Evolutionary conservation across 768 basidiomycete species (phyloP).

Genomic region (Phanerochaete sordida): DNA sequence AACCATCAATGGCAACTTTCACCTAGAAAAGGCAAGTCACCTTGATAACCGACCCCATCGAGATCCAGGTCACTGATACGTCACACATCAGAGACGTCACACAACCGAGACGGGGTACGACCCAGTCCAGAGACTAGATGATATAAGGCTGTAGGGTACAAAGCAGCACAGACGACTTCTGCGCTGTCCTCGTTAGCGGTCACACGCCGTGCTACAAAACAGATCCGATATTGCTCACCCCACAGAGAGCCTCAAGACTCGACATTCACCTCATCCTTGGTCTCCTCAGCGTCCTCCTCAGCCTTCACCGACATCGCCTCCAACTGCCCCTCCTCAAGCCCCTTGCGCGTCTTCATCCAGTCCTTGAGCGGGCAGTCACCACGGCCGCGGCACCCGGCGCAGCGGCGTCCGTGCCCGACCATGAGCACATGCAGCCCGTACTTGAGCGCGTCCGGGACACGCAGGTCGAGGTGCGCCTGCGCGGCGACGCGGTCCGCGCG

Average conservation of each 20-base stretch:
- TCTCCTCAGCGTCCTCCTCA: slow-evolving; percentile 6
- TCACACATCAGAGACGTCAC: background rate
- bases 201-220: background rate
- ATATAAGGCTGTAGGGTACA: background rate
- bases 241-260: background rate
- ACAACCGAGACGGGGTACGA: background rate
- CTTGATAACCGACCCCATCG: slow-evolving; percentile 3
- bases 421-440: slow-evolving; percentile 57
- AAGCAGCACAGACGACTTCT: background rate
- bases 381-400: slow-evolving; percentile 44
- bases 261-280: background rate
- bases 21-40: background rate
- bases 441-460: slow-evolving; percentile 49
- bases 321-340: slow-evolving; percentile 15
- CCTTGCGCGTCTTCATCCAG: slow-evolving; percentile 29
- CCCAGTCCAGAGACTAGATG: background rate
- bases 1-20: background rate
- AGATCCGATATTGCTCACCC: background rate
- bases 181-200: background rate
- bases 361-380: slow-evolving; percentile 33
- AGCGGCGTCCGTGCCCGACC: slow-evolving; percentile 52
- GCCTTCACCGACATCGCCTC: slow-evolving; percentile 13
- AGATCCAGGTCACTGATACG: background rate
- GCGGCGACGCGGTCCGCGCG: slow-evolving; percentile 46
- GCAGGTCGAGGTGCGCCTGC: slow-evolving; percentile 54